Conservation (phyloP, 2,329 filamentous ascomycete species). For the Calonectria hongkongensis region DNA sequence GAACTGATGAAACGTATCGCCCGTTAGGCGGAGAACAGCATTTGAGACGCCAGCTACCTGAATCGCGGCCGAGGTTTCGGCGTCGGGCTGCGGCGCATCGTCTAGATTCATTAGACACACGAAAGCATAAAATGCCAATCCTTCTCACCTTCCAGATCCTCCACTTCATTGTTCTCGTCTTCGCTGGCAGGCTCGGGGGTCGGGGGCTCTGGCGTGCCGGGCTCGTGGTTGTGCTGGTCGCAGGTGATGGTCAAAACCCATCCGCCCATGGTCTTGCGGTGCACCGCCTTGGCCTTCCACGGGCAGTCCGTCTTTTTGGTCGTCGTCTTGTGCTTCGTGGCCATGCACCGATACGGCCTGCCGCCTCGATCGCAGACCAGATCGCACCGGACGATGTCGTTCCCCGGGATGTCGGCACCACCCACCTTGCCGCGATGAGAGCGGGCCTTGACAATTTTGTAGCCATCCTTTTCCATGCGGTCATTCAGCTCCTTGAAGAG, state of each 20-base stretch:
- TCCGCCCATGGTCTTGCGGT: constrained; percentile 65
- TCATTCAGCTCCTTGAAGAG: constrained; percentile 63
- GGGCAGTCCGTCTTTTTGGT: constrained; percentile 68
- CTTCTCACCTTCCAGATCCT: constrained; percentile 51
- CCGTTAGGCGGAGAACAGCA: constrained; percentile 62
- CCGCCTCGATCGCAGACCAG: constrained; percentile 68
- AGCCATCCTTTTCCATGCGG: constrained; percentile 66
- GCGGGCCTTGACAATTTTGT: constrained; percentile 67
- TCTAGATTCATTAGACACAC: constrained; percentile 46
- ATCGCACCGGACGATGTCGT: constrained; percentile 66
- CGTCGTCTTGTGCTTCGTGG: constrained; percentile 67
- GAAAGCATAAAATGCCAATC: constrained; percentile 35
- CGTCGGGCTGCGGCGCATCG: constrained; percentile 58
- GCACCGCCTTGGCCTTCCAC: constrained; percentile 67
- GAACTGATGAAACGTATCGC: constrained; percentile 66
- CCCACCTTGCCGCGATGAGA: constrained; percentile 65
- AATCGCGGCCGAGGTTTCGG: constrained; percentile 61
- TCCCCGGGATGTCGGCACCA: constrained; percentile 63
- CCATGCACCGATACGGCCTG: constrained; percentile 65
- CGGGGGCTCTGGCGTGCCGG: constrained; percentile 65
- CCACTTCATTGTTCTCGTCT: constrained; percentile 58
- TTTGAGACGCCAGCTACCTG: constrained; percentile 64
- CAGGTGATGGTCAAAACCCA: constrained; percentile 67
- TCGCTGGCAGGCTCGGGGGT: constrained; percentile 59
- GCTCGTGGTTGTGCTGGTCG: constrained; percentile 67